phyloP scores from a whole-genome alignment of 2,329 filamentous ascomycete genomes.

The Thermoascus crustaceus region DNA sequence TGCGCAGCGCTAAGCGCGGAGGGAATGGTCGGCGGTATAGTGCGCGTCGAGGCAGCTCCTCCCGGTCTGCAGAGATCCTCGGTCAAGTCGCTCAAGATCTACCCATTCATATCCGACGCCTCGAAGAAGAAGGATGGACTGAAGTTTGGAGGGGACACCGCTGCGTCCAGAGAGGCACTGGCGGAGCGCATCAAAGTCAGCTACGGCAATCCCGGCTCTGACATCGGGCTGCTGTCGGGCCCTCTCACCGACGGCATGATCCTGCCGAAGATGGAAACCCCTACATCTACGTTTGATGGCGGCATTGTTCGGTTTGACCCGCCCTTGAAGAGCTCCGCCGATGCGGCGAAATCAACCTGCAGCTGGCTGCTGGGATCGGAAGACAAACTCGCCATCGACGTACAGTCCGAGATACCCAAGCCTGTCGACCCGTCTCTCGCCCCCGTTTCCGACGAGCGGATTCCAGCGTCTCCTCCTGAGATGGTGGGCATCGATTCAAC shows the following conservation, averaged over 20 bases:
- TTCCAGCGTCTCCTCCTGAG: slow-evolving; percentile 47
- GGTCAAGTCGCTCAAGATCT: slow-evolving; percentile 64
- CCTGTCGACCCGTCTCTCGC: slow-evolving; percentile 44
- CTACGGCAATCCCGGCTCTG: slow-evolving; percentile 53
- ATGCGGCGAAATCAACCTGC: slow-evolving; percentile 24
- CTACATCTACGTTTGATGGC: slow-evolving; percentile 64
- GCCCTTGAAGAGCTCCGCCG: slow-evolving; percentile 29
- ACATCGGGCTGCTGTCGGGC: slow-evolving; percentile 63
- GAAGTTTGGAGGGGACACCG: slow-evolving; percentile 81
- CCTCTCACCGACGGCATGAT: slow-evolving; percentile 85
- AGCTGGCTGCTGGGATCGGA: slow-evolving; percentile 74
- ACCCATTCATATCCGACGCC: slow-evolving; percentile 60
- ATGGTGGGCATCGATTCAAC: slow-evolving; percentile 80
- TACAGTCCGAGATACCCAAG: slow-evolving; percentile 64
- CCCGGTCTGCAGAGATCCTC: slow-evolving; percentile 59
- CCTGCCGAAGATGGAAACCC: slow-evolving; percentile 53
- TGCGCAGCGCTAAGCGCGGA: slow-evolving; percentile 64
- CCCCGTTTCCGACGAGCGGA: slow-evolving; percentile 44
- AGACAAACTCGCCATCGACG: slow-evolving; percentile 61
- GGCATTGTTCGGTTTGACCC: slow-evolving; percentile 74
- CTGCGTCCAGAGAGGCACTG: slow-evolving; percentile 67
- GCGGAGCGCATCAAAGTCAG: slow-evolving; percentile 63
- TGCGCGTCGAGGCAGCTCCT: slow-evolving; percentile 78
- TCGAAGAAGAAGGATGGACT: slow-evolving; percentile 57
- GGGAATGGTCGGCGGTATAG: slow-evolving; percentile 73